phyloP scores from a whole-genome alignment of 163 green algal species.

The Coccomyxa subellipsoidea region DNA sequence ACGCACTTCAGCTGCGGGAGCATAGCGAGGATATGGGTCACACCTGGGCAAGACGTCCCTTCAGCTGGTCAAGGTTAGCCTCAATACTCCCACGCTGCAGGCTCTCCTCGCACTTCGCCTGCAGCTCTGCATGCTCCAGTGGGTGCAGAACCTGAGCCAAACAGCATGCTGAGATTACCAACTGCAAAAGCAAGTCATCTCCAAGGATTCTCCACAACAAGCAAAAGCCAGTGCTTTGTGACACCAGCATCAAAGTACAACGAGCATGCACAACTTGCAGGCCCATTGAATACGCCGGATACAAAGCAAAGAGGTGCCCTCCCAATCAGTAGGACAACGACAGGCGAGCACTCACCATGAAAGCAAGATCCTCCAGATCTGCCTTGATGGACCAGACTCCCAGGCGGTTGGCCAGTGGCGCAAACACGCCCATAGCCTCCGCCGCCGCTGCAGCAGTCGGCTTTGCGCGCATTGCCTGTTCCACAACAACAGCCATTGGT shows the following conservation, averaged over 20 bases:
- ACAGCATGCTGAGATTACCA: too few relatives aligned
- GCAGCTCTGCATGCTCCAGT: slow-evolving; percentile 48
- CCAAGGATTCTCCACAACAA: too few relatives aligned
- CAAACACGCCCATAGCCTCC: slow-evolving; percentile 70
- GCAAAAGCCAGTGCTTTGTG: too few relatives aligned
- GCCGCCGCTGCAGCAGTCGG: slow-evolving; percentile 20
- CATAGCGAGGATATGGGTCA: too few relatives aligned
- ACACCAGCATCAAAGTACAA: too few relatives aligned
- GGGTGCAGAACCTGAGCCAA: slow-evolving; percentile 47
- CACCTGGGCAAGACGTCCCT: background rate
- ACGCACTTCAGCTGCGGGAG: too few relatives aligned
- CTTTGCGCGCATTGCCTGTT: background rate
- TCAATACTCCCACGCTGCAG: slow-evolving; percentile 39
- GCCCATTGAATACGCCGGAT: too few relatives aligned
- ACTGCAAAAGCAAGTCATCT: too few relatives aligned
- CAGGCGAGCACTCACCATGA: slow-evolving; percentile 44
- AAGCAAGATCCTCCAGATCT: slow-evolving; percentile 88
- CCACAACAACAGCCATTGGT: too few relatives aligned
- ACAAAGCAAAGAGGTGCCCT: too few relatives aligned
- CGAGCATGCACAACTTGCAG: too few relatives aligned
- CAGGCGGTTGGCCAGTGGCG: slow-evolving; percentile 80
- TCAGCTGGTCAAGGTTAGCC: slow-evolving; percentile 52
- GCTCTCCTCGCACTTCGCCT: slow-evolving; percentile 30
- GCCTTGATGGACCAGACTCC: slow-evolving; percentile 87
- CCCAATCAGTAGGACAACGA: too few relatives aligned